phyloP scores from a whole-genome alignment of 495 filamentous ascomycete species.

The Penicillium nucicola region DNA sequence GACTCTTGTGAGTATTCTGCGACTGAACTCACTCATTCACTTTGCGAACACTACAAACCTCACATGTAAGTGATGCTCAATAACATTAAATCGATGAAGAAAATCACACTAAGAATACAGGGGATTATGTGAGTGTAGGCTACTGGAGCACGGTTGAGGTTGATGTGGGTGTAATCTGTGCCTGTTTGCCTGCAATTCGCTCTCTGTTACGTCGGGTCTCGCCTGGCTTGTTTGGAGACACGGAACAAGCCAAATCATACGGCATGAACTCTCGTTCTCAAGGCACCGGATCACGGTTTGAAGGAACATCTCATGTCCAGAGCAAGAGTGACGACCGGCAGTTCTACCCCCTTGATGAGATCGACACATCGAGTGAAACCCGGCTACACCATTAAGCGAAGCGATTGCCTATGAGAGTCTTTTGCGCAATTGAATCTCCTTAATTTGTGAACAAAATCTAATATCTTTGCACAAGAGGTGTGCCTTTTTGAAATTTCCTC shows the following conservation, averaged over 20 bases:
- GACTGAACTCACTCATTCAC: conserved; percentile 29
- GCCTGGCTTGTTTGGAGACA: conserved; percentile 27
- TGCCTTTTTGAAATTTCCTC: too few relatives aligned
- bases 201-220: conserved; percentile 24
- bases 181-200: conserved; percentile 31
- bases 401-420: too few relatives aligned
- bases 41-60: conserved; percentile 29
- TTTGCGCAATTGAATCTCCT: too few relatives aligned
- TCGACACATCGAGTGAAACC: conserved; percentile 24
- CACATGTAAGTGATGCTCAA: conserved; percentile 24
- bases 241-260: conserved; percentile 15
- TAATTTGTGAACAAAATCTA: too few relatives aligned
- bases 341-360: conserved; percentile 24
- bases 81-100: neutral
- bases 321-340: conserved; percentile 16
- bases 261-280: conserved; percentile 17
- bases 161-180: conserved; percentile 33
- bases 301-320: conserved; percentile 8
- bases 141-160: conserved; percentile 36
- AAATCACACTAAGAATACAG: conserved; percentile 11
- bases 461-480: too few relatives aligned
- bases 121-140: conserved; percentile 32
- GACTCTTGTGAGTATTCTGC: conserved; percentile 34
- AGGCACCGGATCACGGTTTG: conserved; percentile 17
- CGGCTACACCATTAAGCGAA: conserved; percentile 1